Evolutionary conservation across 495 filamentous ascomycete genomes (phyloP).

Genomic region (Penicillium waksmanii): DNA sequence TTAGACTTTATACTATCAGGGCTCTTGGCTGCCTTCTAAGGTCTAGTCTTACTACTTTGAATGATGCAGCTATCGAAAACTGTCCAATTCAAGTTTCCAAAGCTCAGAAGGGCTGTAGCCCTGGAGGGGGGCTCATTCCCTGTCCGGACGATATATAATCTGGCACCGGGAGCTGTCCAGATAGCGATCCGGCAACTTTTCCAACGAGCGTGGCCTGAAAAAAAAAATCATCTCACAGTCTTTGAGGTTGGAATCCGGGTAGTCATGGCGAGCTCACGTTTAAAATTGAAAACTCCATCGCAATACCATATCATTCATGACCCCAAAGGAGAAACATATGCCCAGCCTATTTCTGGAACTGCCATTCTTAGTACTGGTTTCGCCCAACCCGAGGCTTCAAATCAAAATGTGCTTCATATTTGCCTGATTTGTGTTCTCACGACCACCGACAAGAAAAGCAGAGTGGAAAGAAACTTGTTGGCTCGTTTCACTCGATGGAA

Average conservation of each 20-base stretch:
- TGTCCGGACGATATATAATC: no score
- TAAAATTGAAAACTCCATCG: background rate
- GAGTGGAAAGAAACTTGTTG: background rate
- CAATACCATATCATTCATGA: background rate
- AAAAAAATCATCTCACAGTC: no score
- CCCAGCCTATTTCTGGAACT: background rate
- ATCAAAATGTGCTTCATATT: background rate
- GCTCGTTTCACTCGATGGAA: background rate
- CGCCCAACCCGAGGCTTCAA: background rate
- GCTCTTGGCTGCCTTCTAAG: background rate
- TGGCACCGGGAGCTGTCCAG: no score
- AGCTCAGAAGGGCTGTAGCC: no score
- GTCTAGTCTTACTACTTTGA: no score
- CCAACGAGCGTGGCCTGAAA: no score
- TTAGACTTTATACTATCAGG: background rate
- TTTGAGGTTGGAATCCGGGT: no score
- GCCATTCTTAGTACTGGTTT: background rate
- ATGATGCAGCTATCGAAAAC: no score
- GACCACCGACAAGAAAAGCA: background rate
- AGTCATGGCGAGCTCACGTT: background rate
- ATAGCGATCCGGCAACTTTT: no score
- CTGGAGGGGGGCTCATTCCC: no score
- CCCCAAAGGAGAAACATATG: background rate
- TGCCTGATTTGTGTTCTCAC: background rate
- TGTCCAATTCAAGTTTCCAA: no score